These are phyloP conservation scores for Cercospora sojina DNA, from an alignment of 2,329 filamentous ascomycete species.

Conservation along the genomic window DNA sequence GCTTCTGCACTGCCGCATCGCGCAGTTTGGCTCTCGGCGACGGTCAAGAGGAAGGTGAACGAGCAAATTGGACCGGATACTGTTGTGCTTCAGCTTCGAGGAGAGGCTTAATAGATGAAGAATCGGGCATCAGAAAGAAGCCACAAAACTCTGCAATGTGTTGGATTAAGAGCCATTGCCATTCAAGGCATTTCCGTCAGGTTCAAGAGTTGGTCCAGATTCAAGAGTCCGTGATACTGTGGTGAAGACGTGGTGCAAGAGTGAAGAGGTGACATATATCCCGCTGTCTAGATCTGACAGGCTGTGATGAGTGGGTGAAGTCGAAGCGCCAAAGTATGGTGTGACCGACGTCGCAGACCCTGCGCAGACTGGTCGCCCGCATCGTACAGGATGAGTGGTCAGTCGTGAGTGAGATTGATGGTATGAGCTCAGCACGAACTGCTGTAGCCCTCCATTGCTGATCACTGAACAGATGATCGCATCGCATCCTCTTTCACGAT, in stretches of 20 bases:
- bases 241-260: slow-evolving; percentile 18
- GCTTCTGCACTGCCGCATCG: not conserved
- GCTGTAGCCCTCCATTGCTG: not conserved
- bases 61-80: slow-evolving; percentile 4
- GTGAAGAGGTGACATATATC: slow-evolving; percentile 16
- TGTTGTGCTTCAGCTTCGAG: slow-evolving; percentile 2
- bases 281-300: not conserved
- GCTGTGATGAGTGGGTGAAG: not conserved
- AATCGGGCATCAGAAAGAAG: slow-evolving; percentile 31
- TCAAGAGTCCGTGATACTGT: slow-evolving; percentile 2
- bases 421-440: not conserved
- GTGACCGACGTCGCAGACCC: not conserved
- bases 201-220: slow-evolving; percentile 13
- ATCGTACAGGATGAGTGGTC: not conserved
- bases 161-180: slow-evolving; percentile 28
- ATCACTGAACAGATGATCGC: not conserved
- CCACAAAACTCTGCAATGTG: slow-evolving; percentile 28
- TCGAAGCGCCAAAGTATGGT: not conserved
- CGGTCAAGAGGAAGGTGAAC: not conserved
- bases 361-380: not conserved
- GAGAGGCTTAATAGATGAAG: slow-evolving; percentile 21
- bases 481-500: not conserved
- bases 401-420: not conserved
- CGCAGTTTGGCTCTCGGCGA: not conserved
- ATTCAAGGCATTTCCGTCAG: slow-evolving; percentile 1